These are phyloP conservation scores for Sugiyamaella smithiae DNA, from an alignment of 805 yeast genomes.

Conservation along the genomic window DNA sequence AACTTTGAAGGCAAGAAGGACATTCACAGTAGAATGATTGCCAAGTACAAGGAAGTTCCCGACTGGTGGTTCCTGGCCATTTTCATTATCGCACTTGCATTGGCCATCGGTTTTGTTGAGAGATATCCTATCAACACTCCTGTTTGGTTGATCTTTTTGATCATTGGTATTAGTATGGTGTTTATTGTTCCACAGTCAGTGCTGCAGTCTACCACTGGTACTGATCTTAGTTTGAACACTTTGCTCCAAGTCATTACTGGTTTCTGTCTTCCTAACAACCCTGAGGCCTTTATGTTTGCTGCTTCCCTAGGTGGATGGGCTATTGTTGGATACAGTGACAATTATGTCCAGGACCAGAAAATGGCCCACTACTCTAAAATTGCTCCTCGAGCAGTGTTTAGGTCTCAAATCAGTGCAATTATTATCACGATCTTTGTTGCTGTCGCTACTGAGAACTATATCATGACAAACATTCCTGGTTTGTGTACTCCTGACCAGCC, in stretches of 20 bases:
- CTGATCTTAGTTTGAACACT: constrained; percentile 56
- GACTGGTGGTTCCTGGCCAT: constrained; percentile 65
- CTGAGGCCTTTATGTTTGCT: constrained; percentile 50
- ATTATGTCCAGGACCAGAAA: constrained; percentile 54
- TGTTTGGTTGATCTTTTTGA: constrained; percentile 60
- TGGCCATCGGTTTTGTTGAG: constrained; percentile 43
- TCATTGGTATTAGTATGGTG: constrained; percentile 50
- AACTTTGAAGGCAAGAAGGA: constrained; percentile 44
- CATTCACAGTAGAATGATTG: constrained; percentile 40
- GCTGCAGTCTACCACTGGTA: constrained; percentile 58
- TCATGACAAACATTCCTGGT: constrained; percentile 33
- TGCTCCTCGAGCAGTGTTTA: constrained; percentile 43
- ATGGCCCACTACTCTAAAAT: constrained; percentile 44
- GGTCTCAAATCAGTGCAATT: constrained; percentile 42
- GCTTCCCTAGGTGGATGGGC: constrained; percentile 42
- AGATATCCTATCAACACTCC: constrained; percentile 50
- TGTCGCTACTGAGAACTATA: constrained; percentile 35
- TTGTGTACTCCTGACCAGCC: constrained; percentile 42
- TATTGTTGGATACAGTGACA: constrained; percentile 61
- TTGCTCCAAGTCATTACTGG: constrained; percentile 64
- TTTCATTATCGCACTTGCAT: constrained; percentile 41
- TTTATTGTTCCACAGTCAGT: constrained; percentile 61
- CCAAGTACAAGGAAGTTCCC: constrained; percentile 63
- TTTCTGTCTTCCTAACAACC: constrained; percentile 61
- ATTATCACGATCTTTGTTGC: constrained; percentile 36